Evolutionary conservation across 768 basidiomycete genomes (phyloP), one percentile per base, ranked within the genome.

Genomic region (Coprinopsis marcescibilis): DNA sequence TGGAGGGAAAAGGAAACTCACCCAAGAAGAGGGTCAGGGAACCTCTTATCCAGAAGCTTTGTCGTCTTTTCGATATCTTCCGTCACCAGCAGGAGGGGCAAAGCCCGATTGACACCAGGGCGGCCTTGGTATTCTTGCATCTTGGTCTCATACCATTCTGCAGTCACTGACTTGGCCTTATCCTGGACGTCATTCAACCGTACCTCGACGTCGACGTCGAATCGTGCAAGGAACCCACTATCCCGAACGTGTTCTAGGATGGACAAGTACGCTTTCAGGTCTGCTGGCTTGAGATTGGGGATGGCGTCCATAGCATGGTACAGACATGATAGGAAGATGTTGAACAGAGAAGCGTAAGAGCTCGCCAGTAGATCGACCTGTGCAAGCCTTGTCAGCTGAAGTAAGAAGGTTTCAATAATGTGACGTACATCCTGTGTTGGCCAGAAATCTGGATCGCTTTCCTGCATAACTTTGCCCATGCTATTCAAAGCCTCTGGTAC

Each of bases 41-140:
- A 99, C 48, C 85, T 79, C 63, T 92, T 91, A 62, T 93, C 87
- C 26, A 95, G 71, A 20, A 75, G 66, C 63, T 94, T 93, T 14
- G 87, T 80, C 29, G 73, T 68, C 62, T 91, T 95, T 72, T 95
- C 91, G 2, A 96, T 66, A 66, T 95, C 94, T 38, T 87, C 85
- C 3, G 89, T 89, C 78, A 95, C 80, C 23, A 88, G 63, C 23
- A 95, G 65, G 29, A 94, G 66, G 1, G 91, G 90, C 27, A 90
- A 66, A 0, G 91, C 89, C 33, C 83, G 73, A 56, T 92, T 91
- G 11, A 86, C 84, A 1, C 88, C 89, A 3, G 86, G 85, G 4
- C 80, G 68, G 2, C 77, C 65, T 53, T 80, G 78, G 55, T 87
- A 69, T 55, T 83, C 80, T 34, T 75, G 70, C 54, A 80, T 75